Evolutionary conservation across 2,329 filamentous ascomycete species (phyloP).

Genomic region (Arthrobotrys pseudoclavata): DNA sequence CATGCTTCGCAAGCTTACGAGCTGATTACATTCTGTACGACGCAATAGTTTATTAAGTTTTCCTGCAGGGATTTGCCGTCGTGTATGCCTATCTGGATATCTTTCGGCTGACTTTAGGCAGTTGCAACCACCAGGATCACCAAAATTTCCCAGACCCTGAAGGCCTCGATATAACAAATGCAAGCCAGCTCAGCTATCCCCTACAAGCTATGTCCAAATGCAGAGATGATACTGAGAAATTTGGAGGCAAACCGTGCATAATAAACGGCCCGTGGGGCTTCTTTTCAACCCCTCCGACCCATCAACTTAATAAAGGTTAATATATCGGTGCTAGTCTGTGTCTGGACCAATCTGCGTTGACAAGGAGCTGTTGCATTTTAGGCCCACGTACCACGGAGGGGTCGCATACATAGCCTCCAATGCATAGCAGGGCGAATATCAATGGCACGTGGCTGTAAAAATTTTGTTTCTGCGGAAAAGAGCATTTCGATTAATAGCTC

Average conservation of each 20-base stretch:
- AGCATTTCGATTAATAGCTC: not conserved
- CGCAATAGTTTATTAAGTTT: not conserved
- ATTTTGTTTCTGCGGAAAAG: not conserved
- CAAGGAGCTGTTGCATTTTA: slow-evolving; percentile 12
- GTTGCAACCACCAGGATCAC: not conserved
- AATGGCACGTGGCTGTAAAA: slow-evolving; percentile 15
- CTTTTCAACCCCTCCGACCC: slow-evolving; percentile 1
- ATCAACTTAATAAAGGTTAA: not conserved
- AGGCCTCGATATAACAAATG: not conserved
- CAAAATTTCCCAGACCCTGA: not conserved
- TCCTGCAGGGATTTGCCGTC: not conserved
- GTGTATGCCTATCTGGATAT: not conserved
- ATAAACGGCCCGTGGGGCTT: not conserved
- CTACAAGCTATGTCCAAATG: slow-evolving; percentile 7
- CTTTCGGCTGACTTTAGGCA: not conserved
- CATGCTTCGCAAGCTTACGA: not conserved
- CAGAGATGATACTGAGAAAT: not conserved
- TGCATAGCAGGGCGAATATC: not conserved
- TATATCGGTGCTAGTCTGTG: slow-evolving; percentile 1
- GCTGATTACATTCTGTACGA: not conserved
- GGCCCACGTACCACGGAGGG: not conserved
- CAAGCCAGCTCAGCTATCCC: slow-evolving; percentile 23
- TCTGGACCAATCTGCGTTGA: slow-evolving; percentile 5
- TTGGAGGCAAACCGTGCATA: slow-evolving; percentile 19
- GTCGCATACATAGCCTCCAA: not conserved